Evolutionary conservation across 1,284 basidiomycete genomes (phyloP), one percentile per base, ranked within the genome.

Genomic region (Sanghuangporus baumii): DNA sequence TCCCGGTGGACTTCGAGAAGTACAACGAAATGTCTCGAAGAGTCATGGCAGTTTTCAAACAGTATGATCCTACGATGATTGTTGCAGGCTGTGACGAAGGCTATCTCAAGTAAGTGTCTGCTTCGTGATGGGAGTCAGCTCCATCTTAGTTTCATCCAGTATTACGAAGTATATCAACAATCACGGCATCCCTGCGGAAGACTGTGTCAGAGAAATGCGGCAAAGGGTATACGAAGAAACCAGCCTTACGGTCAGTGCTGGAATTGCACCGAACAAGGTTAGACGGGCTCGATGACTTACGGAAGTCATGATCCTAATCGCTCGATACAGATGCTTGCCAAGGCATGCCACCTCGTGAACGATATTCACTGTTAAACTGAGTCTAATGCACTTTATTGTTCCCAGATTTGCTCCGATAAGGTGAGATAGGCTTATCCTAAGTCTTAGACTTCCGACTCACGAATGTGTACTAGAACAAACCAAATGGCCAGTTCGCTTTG

Each of bases 391-490:
- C 18, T 18, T 40, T 47, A 5, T 23, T 8, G 3, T 41, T 37
- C 43, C 71, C 20, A 96, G 90, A 96, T 97, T 60, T 95, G 92
- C 71, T 96, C 94, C 47, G 95, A 98, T 73, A 92, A 89, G 78
- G 88, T 87, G 60, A 41, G 64, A 47, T 58, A 8, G 14, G 12
- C 12, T 36, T 31, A 18, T 23, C 34, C 18, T 34, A 12, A 23
- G 1, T 23, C 23, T 38, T 52, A 41, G 16, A 23, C 37, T 31
- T 36, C 20, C 3, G n/a, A 14, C 16, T 31, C 16, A 40, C 31
- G 43, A 51, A 34, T n/a, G 6, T 6, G 1, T 43, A 57, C 52
- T 66, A 91, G 87, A 97, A 97, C 74, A 98, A 98, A 75, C 95
- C 95, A 0, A 93, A 97, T 71, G 95, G 94, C 1, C 93, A 96